Conservation (phyloP, 2,329 filamentous ascomycete species). For the Sarocladiaceae sp. region DNA sequence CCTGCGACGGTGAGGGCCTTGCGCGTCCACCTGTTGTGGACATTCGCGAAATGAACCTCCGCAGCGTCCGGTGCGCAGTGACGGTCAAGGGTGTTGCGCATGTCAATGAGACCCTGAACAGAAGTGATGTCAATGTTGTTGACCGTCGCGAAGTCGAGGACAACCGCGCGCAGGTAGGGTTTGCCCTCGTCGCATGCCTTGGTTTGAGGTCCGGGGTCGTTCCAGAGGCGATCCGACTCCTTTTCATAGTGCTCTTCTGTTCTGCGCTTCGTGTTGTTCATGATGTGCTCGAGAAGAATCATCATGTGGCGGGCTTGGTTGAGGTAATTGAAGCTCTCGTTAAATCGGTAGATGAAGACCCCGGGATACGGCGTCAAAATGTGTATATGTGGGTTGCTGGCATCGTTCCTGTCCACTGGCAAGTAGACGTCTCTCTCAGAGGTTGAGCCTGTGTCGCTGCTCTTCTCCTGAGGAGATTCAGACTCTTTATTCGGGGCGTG, state of each 20-base stretch:
- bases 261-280: conserved; percentile 32
- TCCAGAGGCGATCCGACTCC: conserved; percentile 46
- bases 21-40: conserved; percentile 51
- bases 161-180: conserved; percentile 45
- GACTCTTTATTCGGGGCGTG: background rate
- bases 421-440: conserved; percentile 30
- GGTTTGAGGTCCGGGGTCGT: conserved; percentile 36
- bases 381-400: conserved; percentile 37
- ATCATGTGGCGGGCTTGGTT: conserved; percentile 44
- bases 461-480: conserved; percentile 10
- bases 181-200: conserved; percentile 22
- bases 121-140: conserved; percentile 53
- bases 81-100: conserved; percentile 46
- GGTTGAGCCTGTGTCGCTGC: background rate
- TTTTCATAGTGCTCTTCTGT: conserved; percentile 29
- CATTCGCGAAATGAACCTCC: conserved; percentile 48
- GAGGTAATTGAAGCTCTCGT: conserved; percentile 45
- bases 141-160: conserved; percentile 53
- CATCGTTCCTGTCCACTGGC: conserved; percentile 33
- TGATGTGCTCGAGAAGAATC: conserved; percentile 31
- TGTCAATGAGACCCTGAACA: conserved; percentile 49
- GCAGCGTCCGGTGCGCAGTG: conserved; percentile 42
- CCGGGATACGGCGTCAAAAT: conserved; percentile 39
- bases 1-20: conserved; percentile 49
- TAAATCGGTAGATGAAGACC: conserved; percentile 46